Evolutionary conservation across 352 stramenopile genomes (phyloP).

Genomic region (Pythium sp.): DNA sequence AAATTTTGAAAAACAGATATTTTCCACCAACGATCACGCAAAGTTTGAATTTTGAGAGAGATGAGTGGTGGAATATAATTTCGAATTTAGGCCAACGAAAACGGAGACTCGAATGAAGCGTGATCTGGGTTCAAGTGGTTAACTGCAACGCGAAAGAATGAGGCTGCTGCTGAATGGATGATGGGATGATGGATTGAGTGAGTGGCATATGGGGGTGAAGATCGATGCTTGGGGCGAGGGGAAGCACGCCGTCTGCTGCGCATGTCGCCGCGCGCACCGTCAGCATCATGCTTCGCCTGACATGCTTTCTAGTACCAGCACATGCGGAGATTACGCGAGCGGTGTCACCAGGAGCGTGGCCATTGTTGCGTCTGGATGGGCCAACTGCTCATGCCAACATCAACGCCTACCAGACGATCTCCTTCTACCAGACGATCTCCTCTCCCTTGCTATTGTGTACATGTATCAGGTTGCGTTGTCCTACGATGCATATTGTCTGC

Average conservation of each 20-base stretch:
- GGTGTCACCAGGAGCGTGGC: background rate
- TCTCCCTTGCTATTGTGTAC: background rate
- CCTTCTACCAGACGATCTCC: background rate
- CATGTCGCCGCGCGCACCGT: background rate
- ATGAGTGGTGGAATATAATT: background rate
- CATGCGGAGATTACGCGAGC: background rate
- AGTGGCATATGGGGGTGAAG: background rate
- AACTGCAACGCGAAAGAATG: conserved; percentile 6
- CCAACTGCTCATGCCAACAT: background rate
- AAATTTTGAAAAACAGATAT: background rate
- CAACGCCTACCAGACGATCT: background rate
- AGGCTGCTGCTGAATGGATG: background rate
- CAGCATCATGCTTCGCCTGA: background rate
- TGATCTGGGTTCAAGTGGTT: conserved; percentile 4
- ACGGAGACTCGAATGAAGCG: background rate
- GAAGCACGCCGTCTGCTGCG: background rate
- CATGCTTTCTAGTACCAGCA: background rate
- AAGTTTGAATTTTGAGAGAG: background rate
- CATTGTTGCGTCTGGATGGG: background rate
- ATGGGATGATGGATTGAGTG: background rate
- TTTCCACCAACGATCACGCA: background rate
- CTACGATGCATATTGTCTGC: background rate
- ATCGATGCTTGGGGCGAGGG: background rate
- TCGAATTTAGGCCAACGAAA: background rate
- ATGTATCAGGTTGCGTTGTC: background rate